A percentile compares a stretch with the other conserved stretches of the same genome.
These are phyloP conservation scores for Nicotiana otophora DNA, from an alignment of 257 asterid species.

Conservation along the genomic window DNA sequence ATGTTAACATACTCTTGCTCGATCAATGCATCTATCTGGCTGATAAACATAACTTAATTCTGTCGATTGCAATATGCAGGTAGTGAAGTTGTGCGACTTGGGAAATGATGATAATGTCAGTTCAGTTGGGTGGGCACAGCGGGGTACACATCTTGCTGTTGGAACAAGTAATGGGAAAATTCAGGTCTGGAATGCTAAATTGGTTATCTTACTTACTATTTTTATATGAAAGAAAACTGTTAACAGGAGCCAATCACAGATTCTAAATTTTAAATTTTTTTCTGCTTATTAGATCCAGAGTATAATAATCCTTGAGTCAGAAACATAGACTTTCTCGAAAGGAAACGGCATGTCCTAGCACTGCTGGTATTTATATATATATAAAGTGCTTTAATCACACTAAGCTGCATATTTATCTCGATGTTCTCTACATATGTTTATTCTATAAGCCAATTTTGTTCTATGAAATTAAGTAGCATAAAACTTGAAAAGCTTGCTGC, in stretches of 20 bases:
- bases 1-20: neutral
- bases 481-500: neutral
- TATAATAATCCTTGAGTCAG: neutral
- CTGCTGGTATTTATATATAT: neutral
- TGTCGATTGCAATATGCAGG: constrained; percentile 37
- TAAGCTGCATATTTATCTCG: neutral
- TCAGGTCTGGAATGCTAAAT: constrained; percentile 39
- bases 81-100: constrained; percentile 81
- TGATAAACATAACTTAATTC: neutral
- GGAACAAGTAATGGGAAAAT: constrained; percentile 89
- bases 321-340: neutral
- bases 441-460: neutral
- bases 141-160: constrained; percentile 85
- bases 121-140: constrained; percentile 94
- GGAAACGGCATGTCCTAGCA: neutral
- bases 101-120: constrained; percentile 74
- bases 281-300: neutral
- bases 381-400: neutral
- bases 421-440: neutral
- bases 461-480: neutral
- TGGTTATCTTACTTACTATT: neutral
- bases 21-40: neutral
- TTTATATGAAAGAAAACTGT: neutral
- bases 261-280: neutral
- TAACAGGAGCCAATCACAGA: neutral